phyloP scores from a whole-genome alignment of 2,329 filamentous ascomycete species.

The Gaeumannomyces tritici region DNA sequence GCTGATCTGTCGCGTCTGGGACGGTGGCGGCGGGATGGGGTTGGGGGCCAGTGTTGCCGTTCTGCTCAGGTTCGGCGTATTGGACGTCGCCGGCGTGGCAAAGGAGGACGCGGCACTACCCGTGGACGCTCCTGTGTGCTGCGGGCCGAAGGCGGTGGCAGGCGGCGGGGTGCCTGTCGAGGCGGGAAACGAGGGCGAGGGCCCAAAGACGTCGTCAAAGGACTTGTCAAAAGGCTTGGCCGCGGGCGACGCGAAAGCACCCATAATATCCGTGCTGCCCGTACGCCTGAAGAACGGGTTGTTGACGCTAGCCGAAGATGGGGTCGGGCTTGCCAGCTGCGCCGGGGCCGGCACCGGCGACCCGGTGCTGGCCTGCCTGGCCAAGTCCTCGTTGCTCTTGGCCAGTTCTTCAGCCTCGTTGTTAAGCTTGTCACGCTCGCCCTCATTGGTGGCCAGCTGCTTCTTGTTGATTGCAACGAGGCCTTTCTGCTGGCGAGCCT shows the following conservation, averaged over 20 bases:
- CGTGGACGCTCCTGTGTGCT: slow-evolving; percentile 47
- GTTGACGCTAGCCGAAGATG: slow-evolving; percentile 63
- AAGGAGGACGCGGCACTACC: slow-evolving; percentile 43
- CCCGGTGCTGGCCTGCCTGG: slow-evolving; percentile 40
- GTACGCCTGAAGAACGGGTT: slow-evolving; percentile 89
- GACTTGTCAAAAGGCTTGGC: slow-evolving; percentile 49
- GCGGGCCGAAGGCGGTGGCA: slow-evolving; percentile 50
- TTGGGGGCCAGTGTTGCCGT: slow-evolving; percentile 40
- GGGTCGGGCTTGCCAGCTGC: slow-evolving; percentile 59
- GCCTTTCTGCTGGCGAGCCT: slow-evolving; percentile 91
- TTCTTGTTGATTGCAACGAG: slow-evolving; percentile 98
- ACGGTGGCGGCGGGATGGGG: slow-evolving; percentile 52
- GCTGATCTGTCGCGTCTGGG: slow-evolving; percentile 68
- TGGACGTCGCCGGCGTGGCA: slow-evolving; percentile 39
- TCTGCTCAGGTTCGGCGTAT: slow-evolving; percentile 55
- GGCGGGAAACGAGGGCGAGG: slow-evolving; percentile 32
- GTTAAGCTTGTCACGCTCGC: slow-evolving; percentile 80
- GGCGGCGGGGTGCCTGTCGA: slow-evolving; percentile 30
- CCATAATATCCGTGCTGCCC: slow-evolving; percentile 50
- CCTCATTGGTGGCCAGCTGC: slow-evolving; percentile 81
- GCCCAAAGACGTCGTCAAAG: slow-evolving; percentile 83
- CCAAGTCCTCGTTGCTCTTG: slow-evolving; percentile 51
- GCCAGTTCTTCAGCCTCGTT: slow-evolving; percentile 62
- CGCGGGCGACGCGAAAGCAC: slow-evolving; percentile 37
- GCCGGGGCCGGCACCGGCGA: slow-evolving; percentile 33